Conservation (phyloP, 345 rosid genomes). For the Rubroshorea leprosula region DNA sequence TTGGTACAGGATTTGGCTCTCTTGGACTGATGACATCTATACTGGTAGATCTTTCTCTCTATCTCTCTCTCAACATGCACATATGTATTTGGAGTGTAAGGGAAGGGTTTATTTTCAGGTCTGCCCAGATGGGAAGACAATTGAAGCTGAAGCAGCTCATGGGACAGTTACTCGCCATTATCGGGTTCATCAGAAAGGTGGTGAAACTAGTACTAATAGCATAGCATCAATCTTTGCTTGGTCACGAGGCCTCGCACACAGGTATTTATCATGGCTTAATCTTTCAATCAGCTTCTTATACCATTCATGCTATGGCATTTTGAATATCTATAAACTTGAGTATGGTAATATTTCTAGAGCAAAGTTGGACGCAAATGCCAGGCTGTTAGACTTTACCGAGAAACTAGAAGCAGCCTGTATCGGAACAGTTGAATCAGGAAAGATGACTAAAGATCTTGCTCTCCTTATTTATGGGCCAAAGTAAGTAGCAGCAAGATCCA, state of each 20-base stretch:
- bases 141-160: constrained; percentile 87
- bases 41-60: constrained; percentile 43
- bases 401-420: constrained; percentile 75
- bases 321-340: constrained; percentile 5
- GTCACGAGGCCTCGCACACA: constrained; percentile 81
- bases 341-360: constrained; percentile 47
- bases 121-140: constrained; percentile 91
- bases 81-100: neutral
- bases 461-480: constrained; percentile 57
- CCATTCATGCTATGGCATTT: neutral
- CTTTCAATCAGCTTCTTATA: neutral
- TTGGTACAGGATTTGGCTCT: constrained; percentile 79
- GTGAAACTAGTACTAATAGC: constrained; percentile 89
- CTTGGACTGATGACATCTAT: constrained; percentile 97
- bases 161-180: constrained; percentile 85
- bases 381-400: constrained; percentile 57
- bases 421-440: constrained; percentile 60
- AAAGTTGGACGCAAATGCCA: constrained; percentile 56
- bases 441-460: constrained; percentile 87
- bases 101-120: constrained; percentile 37
- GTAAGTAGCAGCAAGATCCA: constrained; percentile 22
- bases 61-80: neutral
- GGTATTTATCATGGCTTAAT: constrained; percentile 28
- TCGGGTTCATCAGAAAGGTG: constrained; percentile 81
- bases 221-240: constrained; percentile 87